Conservation (phyloP, 257 asterid species). For the Nicotiana knightiana region DNA sequence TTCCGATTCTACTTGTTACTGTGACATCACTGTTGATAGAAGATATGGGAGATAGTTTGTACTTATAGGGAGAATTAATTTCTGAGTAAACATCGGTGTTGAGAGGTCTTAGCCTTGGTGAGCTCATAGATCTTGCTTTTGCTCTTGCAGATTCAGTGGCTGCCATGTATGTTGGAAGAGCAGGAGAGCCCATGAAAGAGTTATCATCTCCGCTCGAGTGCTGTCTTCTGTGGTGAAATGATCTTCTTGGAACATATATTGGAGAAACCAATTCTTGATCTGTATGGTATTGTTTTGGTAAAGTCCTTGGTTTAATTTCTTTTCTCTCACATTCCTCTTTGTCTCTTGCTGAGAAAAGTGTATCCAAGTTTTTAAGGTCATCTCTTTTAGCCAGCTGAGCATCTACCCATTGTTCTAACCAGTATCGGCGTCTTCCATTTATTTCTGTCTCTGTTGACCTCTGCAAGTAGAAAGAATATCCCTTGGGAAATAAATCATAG, state of each 20-base stretch:
- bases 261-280: slow-evolving; percentile 41
- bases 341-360: slow-evolving; percentile 30
- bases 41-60: slow-evolving; percentile 72
- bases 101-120: slow-evolving; percentile 76
- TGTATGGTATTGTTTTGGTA: slow-evolving; percentile 39
- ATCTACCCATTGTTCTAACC: slow-evolving; percentile 93
- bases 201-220: slow-evolving; percentile 54
- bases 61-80: slow-evolving; percentile 73
- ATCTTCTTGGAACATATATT: slow-evolving; percentile 32
- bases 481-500: neutral
- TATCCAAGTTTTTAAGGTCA: slow-evolving; percentile 28
- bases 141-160: slow-evolving; percentile 90
- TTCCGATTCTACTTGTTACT: slow-evolving; percentile 49
- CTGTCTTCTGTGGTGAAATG: slow-evolving; percentile 68
- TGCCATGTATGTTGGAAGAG: slow-evolving; percentile 86
- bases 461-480: slow-evolving; percentile 35
- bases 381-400: slow-evolving; percentile 67
- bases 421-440: slow-evolving; percentile 52
- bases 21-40: slow-evolving; percentile 80
- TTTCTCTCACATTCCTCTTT: slow-evolving; percentile 36
- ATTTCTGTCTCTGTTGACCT: slow-evolving; percentile 77
- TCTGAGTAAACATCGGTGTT: slow-evolving; percentile 69
- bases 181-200: slow-evolving; percentile 44
- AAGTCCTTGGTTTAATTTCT: slow-evolving; percentile 18
- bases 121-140: slow-evolving; percentile 68